phyloP scores from a whole-genome alignment of 2,329 filamentous ascomycete genomes.

The Thielaviopsis euricoi region DNA sequence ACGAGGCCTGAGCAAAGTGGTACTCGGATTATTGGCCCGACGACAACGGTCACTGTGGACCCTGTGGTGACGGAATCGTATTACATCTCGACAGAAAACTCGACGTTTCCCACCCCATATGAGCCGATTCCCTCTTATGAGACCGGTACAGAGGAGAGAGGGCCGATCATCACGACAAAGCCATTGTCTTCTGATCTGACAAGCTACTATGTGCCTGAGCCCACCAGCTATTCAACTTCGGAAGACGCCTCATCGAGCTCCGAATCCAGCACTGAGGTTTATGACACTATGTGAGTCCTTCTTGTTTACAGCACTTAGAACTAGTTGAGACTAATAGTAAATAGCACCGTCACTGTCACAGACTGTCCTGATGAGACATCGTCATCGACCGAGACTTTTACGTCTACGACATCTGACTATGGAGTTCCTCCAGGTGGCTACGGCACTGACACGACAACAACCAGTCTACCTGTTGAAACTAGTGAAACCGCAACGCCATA shows the following conservation, averaged over 20 bases:
- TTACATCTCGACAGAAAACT: background rate
- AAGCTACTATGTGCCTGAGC: background rate
- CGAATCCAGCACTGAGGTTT: background rate
- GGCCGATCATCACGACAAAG: background rate
- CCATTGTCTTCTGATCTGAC: background rate
- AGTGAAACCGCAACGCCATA: background rate
- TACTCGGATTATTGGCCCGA: constrained; percentile 1
- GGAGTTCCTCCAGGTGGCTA: background rate
- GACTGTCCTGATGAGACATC: background rate
- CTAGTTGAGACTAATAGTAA: background rate
- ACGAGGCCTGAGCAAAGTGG: background rate
- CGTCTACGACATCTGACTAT: background rate
- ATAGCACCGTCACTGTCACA: constrained; percentile 4
- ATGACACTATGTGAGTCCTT: constrained; percentile 2
- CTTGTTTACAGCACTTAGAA: background rate
- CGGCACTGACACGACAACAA: background rate
- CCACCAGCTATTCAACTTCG: background rate
- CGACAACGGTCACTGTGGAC: background rate
- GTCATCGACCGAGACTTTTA: background rate
- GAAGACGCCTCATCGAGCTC: background rate
- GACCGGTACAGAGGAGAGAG: background rate
- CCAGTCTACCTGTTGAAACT: background rate
- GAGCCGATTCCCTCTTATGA: background rate
- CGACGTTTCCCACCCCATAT: constrained; percentile 3
- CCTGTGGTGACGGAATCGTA: background rate